Conservation (phyloP, 495 filamentous ascomycete species). For the Lophiostoma macrostomum region DNA sequence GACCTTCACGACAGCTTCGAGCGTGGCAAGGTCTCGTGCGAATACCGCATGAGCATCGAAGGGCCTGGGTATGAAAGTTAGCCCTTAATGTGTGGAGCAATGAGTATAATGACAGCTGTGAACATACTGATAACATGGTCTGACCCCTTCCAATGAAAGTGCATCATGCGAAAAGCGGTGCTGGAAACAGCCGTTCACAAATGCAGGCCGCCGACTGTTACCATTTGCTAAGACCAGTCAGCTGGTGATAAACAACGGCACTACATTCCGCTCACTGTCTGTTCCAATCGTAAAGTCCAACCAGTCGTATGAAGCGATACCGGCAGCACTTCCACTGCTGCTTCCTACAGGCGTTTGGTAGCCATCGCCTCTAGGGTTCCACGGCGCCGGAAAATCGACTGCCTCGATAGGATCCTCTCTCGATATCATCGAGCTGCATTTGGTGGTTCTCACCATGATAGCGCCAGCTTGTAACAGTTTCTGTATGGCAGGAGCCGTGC, state of each 20-base stretch:
- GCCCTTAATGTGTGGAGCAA: too few species aligned
- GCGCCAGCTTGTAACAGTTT: too few species aligned
- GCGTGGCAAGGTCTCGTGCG: too few species aligned
- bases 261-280: slow-evolving; percentile 12
- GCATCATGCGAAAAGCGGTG: not conserved
- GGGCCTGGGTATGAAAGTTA: too few species aligned
- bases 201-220: not conserved
- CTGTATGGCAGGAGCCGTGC: too few species aligned
- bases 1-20: too few species aligned
- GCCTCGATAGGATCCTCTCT: too few species aligned
- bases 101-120: too few species aligned
- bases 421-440: too few species aligned
- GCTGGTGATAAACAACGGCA: too few species aligned
- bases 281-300: slow-evolving; percentile 12
- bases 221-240: not conserved
- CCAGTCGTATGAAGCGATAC: slow-evolving; percentile 13
- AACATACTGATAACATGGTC: not conserved
- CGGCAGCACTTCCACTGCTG: slow-evolving; percentile 3
- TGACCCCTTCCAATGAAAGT: not conserved
- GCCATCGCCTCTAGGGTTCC: slow-evolving; percentile 13
- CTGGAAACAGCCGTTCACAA: not conserved
- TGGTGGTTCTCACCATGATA: too few species aligned
- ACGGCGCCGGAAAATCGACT: slow-evolving; percentile 14
- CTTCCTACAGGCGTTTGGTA: slow-evolving; percentile 12
- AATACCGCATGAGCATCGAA: too few species aligned